Conservation (phyloP, 257 asterid genomes). For the Solanum rostratum region DNA sequence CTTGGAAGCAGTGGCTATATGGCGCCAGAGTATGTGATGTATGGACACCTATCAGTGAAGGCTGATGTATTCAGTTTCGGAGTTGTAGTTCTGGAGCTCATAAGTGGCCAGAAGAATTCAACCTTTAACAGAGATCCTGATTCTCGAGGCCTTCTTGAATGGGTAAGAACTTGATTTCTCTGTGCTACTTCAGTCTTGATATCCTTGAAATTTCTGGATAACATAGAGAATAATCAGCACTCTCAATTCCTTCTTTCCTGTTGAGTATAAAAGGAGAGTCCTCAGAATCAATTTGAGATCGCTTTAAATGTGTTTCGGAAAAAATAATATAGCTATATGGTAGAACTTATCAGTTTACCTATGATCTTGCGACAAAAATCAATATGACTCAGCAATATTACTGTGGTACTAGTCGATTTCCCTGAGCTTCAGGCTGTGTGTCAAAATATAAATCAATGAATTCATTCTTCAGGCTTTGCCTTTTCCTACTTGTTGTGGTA, state of each 20-base stretch:
- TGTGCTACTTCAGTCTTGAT: not conserved
- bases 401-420: not conserved
- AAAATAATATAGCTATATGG: not conserved
- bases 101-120: slow-evolving; percentile 87
- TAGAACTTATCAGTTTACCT: not conserved
- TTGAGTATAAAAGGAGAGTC: not conserved
- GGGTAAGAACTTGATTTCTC: slow-evolving; percentile 41
- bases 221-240: not conserved
- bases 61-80: slow-evolving; percentile 94
- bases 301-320: not conserved
- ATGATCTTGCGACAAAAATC: not conserved
- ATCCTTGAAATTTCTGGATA: not conserved
- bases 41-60: slow-evolving; percentile 61
- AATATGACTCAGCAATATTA: not conserved
- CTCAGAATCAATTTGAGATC: not conserved
- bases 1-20: slow-evolving; percentile 74
- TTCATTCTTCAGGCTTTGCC: not conserved
- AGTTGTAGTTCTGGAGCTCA: slow-evolving; percentile 80
- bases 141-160: slow-evolving; percentile 54
- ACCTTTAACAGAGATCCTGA: slow-evolving; percentile 54
- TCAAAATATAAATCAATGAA: not conserved
- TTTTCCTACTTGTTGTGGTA: not conserved
- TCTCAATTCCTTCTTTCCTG: not conserved
- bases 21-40: slow-evolving; percentile 95
- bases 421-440: not conserved